Base-by-base conservation (phyloP, 306 rosid genomes). In the Sechiopsis laciniata region DNA sequence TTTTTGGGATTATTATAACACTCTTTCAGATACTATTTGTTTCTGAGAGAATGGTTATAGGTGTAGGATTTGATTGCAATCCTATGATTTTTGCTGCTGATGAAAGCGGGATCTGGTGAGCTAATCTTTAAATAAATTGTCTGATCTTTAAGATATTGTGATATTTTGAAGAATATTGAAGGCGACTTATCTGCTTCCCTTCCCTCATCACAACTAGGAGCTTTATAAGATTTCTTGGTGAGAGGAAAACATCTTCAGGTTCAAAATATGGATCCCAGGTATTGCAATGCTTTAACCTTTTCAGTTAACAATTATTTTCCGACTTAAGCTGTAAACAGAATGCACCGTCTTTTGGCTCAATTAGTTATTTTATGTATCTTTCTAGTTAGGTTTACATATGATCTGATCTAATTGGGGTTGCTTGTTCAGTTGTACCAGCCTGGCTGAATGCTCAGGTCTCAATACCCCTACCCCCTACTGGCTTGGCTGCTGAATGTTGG, bases 11-110 rank as follows among this genome's bases (percentile, higher is more conserved):
- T 77, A 72, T 57, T 78, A 67, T 79, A 72, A 57, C 74, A 72
- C 57, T 54, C 55, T 81, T 85, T 85, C 97, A 94, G 99, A 91
- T 94, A 66, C 58, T 89, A 76, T 94, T 94, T 91, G 81, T 94
- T 65, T 89, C 97, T 83, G 99, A 91, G 85, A 88, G 76, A 78
- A 84, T 85, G 80, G 86, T 89, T 59, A 84, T 94, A 74, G 99
- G 99, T 4, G 96, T 88, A 76, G 99, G 99, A 80, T 91, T 80
- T 53, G 99, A 91, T 77, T 89, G 97, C 83, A 85, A 68, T 78
- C 97, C 99, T 22, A 86, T 91, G 96, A 90, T 87, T 59, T 94
- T 94, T 80, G 90, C 90, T 6, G 90, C 93, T 35, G 97, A 89
- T 76, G 86, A 84, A 80, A 87, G 87, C 35, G 97, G 96, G 79